These are phyloP conservation scores for Cyclotella kingstonii DNA, from an alignment of 108 stramenopile genomes.

Conservation along the genomic window DNA sequence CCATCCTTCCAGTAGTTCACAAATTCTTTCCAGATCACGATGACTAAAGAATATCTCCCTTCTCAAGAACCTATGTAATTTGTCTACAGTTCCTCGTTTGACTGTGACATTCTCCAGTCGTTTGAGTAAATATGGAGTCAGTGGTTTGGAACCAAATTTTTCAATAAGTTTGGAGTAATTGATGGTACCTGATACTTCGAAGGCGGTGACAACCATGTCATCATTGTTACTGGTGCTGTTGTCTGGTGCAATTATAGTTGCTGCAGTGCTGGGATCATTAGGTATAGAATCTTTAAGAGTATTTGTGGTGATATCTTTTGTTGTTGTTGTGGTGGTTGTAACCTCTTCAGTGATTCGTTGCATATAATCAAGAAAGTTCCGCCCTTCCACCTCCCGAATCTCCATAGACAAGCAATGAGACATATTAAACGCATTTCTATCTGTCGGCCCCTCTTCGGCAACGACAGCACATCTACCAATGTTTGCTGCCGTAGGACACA, in stretches of 20 bases:
- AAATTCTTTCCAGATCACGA: slow-evolving; percentile 89
- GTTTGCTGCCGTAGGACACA: slow-evolving; percentile 26
- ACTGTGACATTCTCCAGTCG: slow-evolving; percentile 75
- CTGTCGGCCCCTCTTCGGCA: neutral
- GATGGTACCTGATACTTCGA: slow-evolving; percentile 87
- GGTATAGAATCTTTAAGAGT: neutral
- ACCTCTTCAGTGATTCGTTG: slow-evolving; percentile 8
- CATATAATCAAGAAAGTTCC: slow-evolving; percentile 16
- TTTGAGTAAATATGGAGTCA: slow-evolving; percentile 63
- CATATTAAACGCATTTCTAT: neutral
- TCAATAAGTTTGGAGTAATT: slow-evolving; percentile 95
- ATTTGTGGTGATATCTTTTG: too few species aligned
- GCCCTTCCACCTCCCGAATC: slow-evolving; percentile 54
- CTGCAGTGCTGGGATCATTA: slow-evolving; percentile 10
- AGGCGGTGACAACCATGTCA: slow-evolving; percentile 87
- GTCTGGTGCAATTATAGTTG: slow-evolving; percentile 3
- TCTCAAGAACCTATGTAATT: slow-evolving; percentile 91
- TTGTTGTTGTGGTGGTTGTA: too few species aligned
- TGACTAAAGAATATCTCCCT: slow-evolving; percentile 98
- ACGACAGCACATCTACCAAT: neutral
- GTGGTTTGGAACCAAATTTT: slow-evolving; percentile 88
- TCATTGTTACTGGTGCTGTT: slow-evolving; percentile 41
- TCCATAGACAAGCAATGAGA: slow-evolving; percentile 10
- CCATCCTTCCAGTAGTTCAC: slow-evolving; percentile 64
- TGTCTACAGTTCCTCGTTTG: slow-evolving; percentile 77